A percentile compares a stretch with the other conserved stretches of the same genome.
These are phyloP conservation scores for Ophiostoma tasmaniense DNA, from an alignment of 2,329 filamentous ascomycete genomes.

Conservation along the genomic window DNA sequence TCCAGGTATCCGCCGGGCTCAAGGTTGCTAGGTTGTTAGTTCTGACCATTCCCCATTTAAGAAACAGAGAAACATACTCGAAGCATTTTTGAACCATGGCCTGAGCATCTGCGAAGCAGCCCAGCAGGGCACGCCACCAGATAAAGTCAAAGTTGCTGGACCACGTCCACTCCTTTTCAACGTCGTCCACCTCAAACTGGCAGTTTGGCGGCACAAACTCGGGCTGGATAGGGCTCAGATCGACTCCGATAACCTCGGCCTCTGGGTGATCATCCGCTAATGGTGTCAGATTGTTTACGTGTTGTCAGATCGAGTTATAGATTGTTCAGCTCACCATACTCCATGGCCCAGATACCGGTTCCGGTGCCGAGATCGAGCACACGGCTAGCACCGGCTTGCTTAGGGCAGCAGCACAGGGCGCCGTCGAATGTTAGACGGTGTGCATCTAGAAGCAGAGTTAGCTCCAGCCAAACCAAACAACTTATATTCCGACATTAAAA, in stretches of 20 bases:
- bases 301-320: no score
- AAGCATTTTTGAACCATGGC: conserved; percentile 20
- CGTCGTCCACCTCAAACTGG: conserved; percentile 21
- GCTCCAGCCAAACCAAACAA: not conserved
- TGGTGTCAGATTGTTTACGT: not conserved
- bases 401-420: conserved; percentile 19
- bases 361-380: conserved; percentile 23
- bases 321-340: conserved; percentile 17
- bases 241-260: conserved; percentile 21
- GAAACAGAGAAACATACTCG: conserved; percentile 3
- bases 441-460: conserved; percentile 9
- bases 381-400: conserved; percentile 16
- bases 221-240: conserved; percentile 22
- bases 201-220: conserved; percentile 19
- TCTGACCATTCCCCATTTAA: not conserved
- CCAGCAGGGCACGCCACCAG: conserved; percentile 20
- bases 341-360: conserved; percentile 22
- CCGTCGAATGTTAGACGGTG: conserved; percentile 18
- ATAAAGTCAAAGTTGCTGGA: conserved; percentile 22
- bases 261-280: conserved; percentile 21
- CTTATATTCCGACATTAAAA: no score
- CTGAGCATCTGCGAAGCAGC: conserved; percentile 20
- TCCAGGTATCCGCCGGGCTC: conserved; percentile 23
- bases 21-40: conserved; percentile 16
- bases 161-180: conserved; percentile 24